Base-by-base conservation (phyloP, 1,284 basidiomycete genomes). In the Farysia itapuensis region DNA sequence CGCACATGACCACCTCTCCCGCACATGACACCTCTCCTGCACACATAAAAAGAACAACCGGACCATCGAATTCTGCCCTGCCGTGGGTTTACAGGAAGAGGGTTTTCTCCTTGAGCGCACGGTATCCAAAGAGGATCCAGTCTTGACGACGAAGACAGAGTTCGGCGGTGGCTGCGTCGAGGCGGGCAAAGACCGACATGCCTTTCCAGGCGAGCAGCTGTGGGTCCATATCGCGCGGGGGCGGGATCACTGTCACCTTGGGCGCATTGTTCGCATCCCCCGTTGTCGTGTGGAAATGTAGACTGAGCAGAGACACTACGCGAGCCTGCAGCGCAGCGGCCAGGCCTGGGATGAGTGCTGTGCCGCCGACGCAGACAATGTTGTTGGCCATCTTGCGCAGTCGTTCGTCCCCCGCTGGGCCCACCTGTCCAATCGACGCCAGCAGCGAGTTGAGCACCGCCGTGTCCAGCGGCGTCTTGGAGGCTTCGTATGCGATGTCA, bases 131-230 rank as follows among this genome's bases (percentile, higher is more conserved):
- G 40, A 77, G 72, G 34, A 80, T 88, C 91, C 91, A 97, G 77
- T 98, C 94, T 33, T 85, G 81, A 42, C 81, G 79, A 12, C 87
- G 84, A 33, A 97, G 81, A 91, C 94, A 97, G 59, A 96, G 79
- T 68, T 98, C 94, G 36, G 84, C 82, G 43, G 43, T 41, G 9
- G 89, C 84, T 2, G 85, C 84, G 37, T 97, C 94, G 82, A 98
- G 87, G 77, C 90, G 89, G 22, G 87, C 90, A 47, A 97, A 84
- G 16, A 95, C 90, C n/a, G 88, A 85, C 15, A 88, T 90, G 5
- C 94, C 94, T 78, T 96, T 96, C 94, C 94, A 98, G 18, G 85
- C 85, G 30, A 97, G 81, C 37, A 90, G 85, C 26, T 85, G 83
- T 5, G 90, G 90, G 77, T 97, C 92, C 47, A 96, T 85, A 49